Base-by-base conservation (phyloP, 2,329 filamentous ascomycete species). In the Neonectria punicea region DNA sequence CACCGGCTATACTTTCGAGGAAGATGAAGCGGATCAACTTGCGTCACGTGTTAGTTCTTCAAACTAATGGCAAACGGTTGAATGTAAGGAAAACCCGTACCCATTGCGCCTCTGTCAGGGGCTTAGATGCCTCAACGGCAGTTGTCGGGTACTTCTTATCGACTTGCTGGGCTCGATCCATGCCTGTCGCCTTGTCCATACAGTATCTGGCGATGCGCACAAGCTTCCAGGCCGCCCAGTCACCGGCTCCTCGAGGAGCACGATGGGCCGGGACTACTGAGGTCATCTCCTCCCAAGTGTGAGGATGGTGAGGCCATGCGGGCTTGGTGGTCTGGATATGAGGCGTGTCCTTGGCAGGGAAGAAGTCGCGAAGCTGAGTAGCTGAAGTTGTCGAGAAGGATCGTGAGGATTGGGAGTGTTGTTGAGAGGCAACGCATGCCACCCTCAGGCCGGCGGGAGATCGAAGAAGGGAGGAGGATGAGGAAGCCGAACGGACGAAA, bases 1-100 rank as follows among this genome's bases (percentile, higher is more conserved):
- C 96, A 36, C 94, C 96, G 13, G 96, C 96, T 43, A 99, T 93
- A 53, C 91, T 94, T 79, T 99, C 96, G 36, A 99, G 86, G 79
- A 99, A 99, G 71, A 99, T 87, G 76, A 97, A 95, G 7, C 95
- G 88, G 53, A 92, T 88, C 73, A 98, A 85, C 84, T 84, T 55
- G 20, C 20, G 50, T 6, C 22, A 28, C 14, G 34, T 62, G 53
- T 75, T 56, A 75, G 69, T 46, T 30, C 14, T 50, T n/a, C 1
- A 34, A 44, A 18, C 46, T 25, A 22, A 25, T 11, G 28, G 14
- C 22, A 18, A 36, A 13, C 30, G 34, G 4, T 4, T 22, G 34
- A 13, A 16, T 28, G 4, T 8, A 6, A 44, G 18, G 16, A 22
- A 14, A 11, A 5, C 10, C 75, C 83, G 61, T 75, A 85, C 83